These are phyloP conservation scores for Boletus sp. DNA, from an alignment of 768 basidiomycete genomes.

Conservation along the genomic window DNA sequence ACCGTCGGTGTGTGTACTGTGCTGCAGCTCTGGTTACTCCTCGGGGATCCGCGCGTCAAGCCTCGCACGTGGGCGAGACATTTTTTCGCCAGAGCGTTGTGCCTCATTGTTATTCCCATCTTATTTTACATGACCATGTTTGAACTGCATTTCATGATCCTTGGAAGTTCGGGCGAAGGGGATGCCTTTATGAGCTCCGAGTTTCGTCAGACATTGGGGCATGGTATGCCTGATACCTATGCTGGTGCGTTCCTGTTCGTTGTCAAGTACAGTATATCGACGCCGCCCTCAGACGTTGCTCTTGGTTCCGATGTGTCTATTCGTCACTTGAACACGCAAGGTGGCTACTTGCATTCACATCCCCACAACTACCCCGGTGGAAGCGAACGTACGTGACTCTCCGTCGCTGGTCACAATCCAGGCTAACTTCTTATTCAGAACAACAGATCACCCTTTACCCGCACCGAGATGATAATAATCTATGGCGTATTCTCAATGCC, in stretches of 20 bases:
- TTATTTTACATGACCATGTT: conserved; percentile 97
- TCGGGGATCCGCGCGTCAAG: conserved; percentile 81
- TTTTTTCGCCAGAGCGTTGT: conserved; percentile 85
- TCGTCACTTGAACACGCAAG: conserved; percentile 94
- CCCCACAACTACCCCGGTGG: conserved; percentile 85
- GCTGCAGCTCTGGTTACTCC: conserved; percentile 80
- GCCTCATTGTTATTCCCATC: conserved; percentile 81
- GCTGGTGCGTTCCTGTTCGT: conserved; percentile 58
- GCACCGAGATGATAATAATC: conserved; percentile 95
- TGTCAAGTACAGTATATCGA: not conserved
- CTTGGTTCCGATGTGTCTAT: conserved; percentile 80
- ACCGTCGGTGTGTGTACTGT: conserved; percentile 86
- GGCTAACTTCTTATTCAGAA: conserved; percentile 46
- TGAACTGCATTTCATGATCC: conserved; percentile 86
- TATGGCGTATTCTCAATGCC: conserved; percentile 83
- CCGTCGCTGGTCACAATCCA: not conserved
- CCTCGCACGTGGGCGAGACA: conserved; percentile 76
- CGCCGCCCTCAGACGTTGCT: conserved; percentile 59
- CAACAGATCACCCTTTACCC: conserved; percentile 99
- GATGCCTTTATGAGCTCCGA: conserved; percentile 99
- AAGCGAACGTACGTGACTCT: conserved; percentile 67
- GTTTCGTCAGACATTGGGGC: conserved; percentile 92
- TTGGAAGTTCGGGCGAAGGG: conserved; percentile 90
- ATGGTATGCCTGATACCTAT: conserved; percentile 89
- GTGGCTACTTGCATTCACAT: conserved; percentile 98